Evolutionary conservation across 2,329 filamentous ascomycete genomes (phyloP).

Genomic region (Hymenoscyphus fraxineus): DNA sequence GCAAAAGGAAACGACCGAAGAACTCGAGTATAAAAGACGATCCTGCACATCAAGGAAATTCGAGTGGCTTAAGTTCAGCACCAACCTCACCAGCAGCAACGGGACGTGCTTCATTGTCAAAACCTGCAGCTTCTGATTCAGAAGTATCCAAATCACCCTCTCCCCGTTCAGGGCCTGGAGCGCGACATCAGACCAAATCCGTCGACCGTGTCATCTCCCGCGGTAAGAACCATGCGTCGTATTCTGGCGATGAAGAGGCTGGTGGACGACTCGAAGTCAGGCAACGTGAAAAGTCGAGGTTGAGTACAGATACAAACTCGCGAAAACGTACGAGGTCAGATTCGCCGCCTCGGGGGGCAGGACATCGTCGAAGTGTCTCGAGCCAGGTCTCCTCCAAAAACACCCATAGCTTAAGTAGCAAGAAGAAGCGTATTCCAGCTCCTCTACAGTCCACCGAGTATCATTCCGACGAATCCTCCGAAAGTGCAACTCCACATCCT

Average conservation of each 20-base stretch:
- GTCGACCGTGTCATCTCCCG: constrained; percentile 31
- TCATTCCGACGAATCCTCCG: constrained; percentile 64
- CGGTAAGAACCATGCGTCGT: constrained; percentile 42
- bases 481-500: constrained; percentile 56
- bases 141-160: constrained; percentile 39
- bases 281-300: constrained; percentile 27
- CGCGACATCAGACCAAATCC: constrained; percentile 37
- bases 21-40: constrained; percentile 22
- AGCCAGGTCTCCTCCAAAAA: constrained; percentile 56
- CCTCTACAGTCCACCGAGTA: constrained; percentile 61
- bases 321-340: constrained; percentile 42
- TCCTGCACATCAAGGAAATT: constrained; percentile 33
- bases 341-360: constrained; percentile 52
- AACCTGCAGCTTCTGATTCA: constrained; percentile 50
- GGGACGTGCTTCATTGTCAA: constrained; percentile 32
- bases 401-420: constrained; percentile 52
- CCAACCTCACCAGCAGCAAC: constrained; percentile 48
- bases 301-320: constrained; percentile 18
- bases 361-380: constrained; percentile 61
- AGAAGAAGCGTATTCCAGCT: constrained; percentile 59
- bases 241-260: constrained; percentile 30
- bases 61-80: constrained; percentile 56
- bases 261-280: constrained; percentile 17
- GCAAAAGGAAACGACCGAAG: constrained; percentile 50
- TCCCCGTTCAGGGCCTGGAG: constrained; percentile 20